Evolutionary conservation across 75 land plant species (phyloP).

Genomic region (Selaginella tamariscina): DNA sequence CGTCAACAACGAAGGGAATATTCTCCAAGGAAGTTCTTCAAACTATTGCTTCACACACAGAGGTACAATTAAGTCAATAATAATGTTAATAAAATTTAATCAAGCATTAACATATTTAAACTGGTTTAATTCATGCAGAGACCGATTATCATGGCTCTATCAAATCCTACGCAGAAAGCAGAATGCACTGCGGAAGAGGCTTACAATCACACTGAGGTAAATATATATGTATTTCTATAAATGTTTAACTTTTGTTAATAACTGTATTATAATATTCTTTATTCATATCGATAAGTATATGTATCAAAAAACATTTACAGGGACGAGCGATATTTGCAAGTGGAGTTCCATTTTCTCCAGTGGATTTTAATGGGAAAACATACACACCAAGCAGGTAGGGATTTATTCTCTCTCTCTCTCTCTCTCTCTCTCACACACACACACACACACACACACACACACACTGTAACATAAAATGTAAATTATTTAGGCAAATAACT

Average conservation of each 20-base stretch:
- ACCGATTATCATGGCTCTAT: conserved; percentile 28
- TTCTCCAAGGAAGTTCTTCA: not conserved
- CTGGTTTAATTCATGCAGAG: conserved; percentile 14
- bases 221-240: no score
- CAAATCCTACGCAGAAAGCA: conserved; percentile 22
- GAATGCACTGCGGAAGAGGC: conserved; percentile 33
- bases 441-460: no score
- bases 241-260: no score
- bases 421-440: no score
- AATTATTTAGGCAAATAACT: not conserved
- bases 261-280: no score
- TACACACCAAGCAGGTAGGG: conserved; percentile 67
- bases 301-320: no score
- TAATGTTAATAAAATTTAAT: no score
- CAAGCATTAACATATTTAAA: not conserved
- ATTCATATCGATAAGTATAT: no score
- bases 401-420: no score
- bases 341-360: conserved; percentile 93
- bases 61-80: not conserved
- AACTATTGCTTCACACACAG: not conserved
- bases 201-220: conserved; percentile 27
- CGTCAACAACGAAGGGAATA: not conserved
- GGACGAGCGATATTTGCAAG: conserved; percentile 83
- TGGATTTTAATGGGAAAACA: conserved; percentile 52
- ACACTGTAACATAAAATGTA: not conserved